Evolutionary conservation across 2,329 filamentous ascomycete genomes (phyloP).

Genomic region (Penicillium polonicum): DNA sequence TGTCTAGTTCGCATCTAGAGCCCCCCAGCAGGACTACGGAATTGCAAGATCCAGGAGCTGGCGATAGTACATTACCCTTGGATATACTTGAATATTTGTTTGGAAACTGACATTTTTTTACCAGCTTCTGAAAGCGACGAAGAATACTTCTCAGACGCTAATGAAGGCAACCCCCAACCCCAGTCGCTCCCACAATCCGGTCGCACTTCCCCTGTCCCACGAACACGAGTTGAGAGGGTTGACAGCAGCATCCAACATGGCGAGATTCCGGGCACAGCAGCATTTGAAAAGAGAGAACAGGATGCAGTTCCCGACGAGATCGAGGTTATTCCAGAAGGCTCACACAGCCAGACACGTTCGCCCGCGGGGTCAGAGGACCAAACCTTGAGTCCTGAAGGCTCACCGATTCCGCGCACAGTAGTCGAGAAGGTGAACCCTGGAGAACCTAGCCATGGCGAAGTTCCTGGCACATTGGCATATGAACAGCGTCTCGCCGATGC

Average conservation of each 20-base stretch:
- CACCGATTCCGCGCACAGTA: conserved; percentile 57
- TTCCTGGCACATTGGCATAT: conserved; percentile 60
- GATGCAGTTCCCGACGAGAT: conserved; percentile 65
- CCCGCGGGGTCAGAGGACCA: conserved; percentile 42
- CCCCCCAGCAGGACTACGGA: conserved; percentile 57
- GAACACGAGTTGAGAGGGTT: conserved; percentile 63
- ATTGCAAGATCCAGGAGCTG: conserved; percentile 57
- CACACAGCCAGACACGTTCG: conserved; percentile 43
- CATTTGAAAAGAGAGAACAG: conserved; percentile 57
- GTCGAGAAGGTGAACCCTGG: conserved; percentile 62
- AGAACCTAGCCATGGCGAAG: conserved; percentile 58
- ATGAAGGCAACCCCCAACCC: conserved; percentile 51
- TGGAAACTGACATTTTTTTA: neutral
- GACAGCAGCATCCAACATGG: conserved; percentile 59
- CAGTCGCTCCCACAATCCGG: conserved; percentile 40
- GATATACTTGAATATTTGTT: neutral
- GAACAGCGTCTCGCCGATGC: conserved; percentile 59
- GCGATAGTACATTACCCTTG: conserved; percentile 48
- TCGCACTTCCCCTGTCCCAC: conserved; percentile 55
- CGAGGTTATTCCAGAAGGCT: conserved; percentile 54
- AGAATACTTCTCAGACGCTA: conserved; percentile 66
- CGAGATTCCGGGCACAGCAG: conserved; percentile 61
- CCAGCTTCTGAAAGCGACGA: conserved; percentile 54
- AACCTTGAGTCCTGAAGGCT: conserved; percentile 52
- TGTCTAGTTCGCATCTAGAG: conserved; percentile 47